Percentiles rank a stretch among this genome's conserved stretches.
These are phyloP conservation scores for Eucalyptus albens DNA, from an alignment of 345 rosid species.

Conservation along the genomic window DNA sequence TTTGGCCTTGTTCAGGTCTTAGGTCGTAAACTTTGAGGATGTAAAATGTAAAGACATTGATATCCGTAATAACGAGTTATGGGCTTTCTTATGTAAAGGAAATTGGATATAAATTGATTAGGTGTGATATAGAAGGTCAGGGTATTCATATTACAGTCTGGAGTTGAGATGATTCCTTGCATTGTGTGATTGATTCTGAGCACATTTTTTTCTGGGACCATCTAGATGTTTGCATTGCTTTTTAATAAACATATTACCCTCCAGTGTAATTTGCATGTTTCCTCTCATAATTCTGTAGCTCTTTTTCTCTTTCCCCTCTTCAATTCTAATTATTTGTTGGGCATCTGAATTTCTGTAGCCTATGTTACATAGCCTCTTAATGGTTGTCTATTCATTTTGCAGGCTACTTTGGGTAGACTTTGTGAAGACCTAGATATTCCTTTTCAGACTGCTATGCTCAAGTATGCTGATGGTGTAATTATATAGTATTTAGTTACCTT, in stretches of 20 bases:
- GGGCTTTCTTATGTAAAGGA: background rate
- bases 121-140: background rate
- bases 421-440: conserved; percentile 73
- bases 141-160: background rate
- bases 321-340: background rate
- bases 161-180: background rate
- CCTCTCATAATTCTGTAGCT: background rate
- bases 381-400: background rate
- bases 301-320: background rate
- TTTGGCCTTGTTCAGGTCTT: background rate
- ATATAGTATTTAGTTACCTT: background rate
- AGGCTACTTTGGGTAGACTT: conserved; percentile 67
- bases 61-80: background rate
- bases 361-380: background rate
- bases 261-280: background rate
- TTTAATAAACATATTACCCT: background rate
- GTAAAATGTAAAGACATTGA: background rate
- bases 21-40: background rate
- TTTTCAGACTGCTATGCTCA: conserved; percentile 66
- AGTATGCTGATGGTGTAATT: conserved; percentile 13
- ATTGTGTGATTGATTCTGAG: background rate
- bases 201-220: background rate
- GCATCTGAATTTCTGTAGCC: background rate
- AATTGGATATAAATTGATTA: background rate
- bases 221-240: background rate